Evolutionary conservation across 345 rosid species (phyloP).

Genomic region (Arabidopsis suecica): DNA sequence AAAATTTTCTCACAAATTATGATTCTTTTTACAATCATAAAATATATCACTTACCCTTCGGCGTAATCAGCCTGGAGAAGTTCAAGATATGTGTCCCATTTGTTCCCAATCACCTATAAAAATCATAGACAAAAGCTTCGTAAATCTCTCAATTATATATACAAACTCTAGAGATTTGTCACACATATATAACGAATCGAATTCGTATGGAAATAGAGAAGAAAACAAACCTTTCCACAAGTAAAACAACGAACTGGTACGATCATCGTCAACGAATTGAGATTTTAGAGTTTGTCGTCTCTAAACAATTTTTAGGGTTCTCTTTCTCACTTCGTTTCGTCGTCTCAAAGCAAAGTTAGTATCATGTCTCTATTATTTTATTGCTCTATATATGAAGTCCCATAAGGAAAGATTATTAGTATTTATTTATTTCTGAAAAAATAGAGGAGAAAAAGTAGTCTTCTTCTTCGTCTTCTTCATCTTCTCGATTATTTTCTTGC

Average conservation of each 20-base stretch:
- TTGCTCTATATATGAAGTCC: not conserved
- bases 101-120: conserved; percentile 38
- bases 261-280: conserved; percentile 10
- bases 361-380: not conserved
- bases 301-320: not conserved
- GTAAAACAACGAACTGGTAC: conserved; percentile 36
- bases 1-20: not conserved
- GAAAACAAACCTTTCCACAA: conserved; percentile 11
- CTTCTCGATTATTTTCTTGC: conserved; percentile 1
- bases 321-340: not conserved
- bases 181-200: not conserved
- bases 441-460: not conserved
- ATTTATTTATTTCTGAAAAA: not conserved
- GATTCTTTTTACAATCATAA: not conserved
- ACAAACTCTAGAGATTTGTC: not conserved
- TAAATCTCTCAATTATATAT: too few relatives aligned
- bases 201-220: not conserved
- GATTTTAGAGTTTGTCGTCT: not conserved
- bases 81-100: conserved; percentile 36
- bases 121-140: not conserved
- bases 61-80: conserved; percentile 42
- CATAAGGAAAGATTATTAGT: not conserved
- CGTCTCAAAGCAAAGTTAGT: not conserved
- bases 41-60: conserved; percentile 27
- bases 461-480: not conserved